Evolutionary conservation across 306 rosid species (phyloP).

Genomic region (Trifolium subterraneum): DNA sequence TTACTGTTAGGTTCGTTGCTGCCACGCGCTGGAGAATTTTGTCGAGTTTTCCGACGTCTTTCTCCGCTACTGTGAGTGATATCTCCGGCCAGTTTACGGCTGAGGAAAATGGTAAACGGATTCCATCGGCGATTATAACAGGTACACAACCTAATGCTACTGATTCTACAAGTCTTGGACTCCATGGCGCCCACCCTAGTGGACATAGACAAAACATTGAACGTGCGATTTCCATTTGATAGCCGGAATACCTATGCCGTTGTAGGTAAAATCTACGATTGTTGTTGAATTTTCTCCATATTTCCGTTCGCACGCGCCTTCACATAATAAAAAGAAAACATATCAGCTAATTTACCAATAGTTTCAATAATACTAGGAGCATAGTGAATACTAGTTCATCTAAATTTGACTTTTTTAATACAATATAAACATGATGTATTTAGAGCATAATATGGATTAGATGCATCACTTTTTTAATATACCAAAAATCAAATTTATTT

Average conservation of each 20-base stretch:
- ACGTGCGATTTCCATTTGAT: constrained; percentile 82
- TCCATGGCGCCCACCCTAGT: constrained; percentile 99
- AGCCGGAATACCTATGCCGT: constrained; percentile 77
- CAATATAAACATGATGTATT: too few species aligned
- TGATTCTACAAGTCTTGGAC: constrained; percentile 89
- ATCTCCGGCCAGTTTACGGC: constrained; percentile 79
- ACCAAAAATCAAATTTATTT: too few species aligned
- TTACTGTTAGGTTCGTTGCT: constrained; percentile 66
- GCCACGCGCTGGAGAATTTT: constrained; percentile 75
- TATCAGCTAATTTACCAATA: not conserved
- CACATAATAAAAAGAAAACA: not conserved
- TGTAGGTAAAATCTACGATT: constrained; percentile 74
- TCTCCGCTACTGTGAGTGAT: constrained; percentile 78
- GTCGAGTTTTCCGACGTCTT: constrained; percentile 69
- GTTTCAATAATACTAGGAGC: not conserved
- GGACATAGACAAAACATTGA: constrained; percentile 88
- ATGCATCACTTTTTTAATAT: too few species aligned
- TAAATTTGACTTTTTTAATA: too few species aligned
- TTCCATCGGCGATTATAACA: constrained; percentile 79
- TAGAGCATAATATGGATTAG: too few species aligned
- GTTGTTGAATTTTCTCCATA: constrained; percentile 69
- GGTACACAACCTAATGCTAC: constrained; percentile 89
- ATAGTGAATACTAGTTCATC: too few species aligned
- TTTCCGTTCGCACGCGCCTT: constrained; percentile 77
- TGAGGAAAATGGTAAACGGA: constrained; percentile 67